A percentile compares a stretch with the other conserved stretches of the same genome.
These are phyloP conservation scores for Calycina marina DNA, from an alignment of 2,329 filamentous ascomycete genomes.

Conservation along the genomic window DNA sequence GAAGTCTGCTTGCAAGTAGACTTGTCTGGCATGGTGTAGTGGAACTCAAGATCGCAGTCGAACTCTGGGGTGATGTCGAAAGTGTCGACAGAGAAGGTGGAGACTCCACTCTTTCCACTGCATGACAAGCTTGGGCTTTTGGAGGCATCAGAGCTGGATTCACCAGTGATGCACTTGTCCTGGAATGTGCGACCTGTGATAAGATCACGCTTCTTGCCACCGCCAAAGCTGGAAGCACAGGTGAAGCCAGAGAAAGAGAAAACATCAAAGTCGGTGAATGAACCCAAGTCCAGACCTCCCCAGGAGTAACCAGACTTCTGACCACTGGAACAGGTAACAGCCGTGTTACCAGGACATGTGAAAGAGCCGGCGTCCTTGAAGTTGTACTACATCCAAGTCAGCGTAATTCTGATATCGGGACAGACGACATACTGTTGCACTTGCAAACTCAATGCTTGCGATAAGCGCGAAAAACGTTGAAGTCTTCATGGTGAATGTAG, in stretches of 20 bases:
- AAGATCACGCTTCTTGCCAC: constrained; percentile 2
- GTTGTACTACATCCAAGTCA: constrained; percentile 16
- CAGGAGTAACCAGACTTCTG: constrained; percentile 63
- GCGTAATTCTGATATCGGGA: constrained; percentile 1
- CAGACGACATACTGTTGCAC: constrained; percentile 22
- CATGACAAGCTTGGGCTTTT: constrained; percentile 44
- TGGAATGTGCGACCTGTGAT: constrained; percentile 1
- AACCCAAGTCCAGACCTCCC: constrained; percentile 43
- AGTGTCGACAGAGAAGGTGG: constrained; percentile 57
- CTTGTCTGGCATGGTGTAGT: constrained; percentile 76
- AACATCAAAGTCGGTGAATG: constrained; percentile 51
- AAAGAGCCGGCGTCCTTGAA: constrained; percentile 41
- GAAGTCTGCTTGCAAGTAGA: constrained; percentile 66
- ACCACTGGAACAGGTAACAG: constrained; percentile 62
- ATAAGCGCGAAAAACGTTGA: constrained; percentile 16
- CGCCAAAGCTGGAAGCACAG: constrained; percentile 43
- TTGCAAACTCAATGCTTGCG: constrained; percentile 29
- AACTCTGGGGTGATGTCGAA: constrained; percentile 62
- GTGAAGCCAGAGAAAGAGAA: constrained; percentile 62
- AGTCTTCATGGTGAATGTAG: constrained; percentile 27
- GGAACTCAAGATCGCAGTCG: constrained; percentile 68
- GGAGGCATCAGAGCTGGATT: constrained; percentile 28
- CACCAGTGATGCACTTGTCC: constrained; percentile 46
- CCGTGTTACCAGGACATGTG: constrained; percentile 53
- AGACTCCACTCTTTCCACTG: constrained; percentile 29